A percentile compares a stretch with the other conserved stretches of the same genome.
phyloP scores from a whole-genome alignment of 192 early-diverging fungal genomes.

The Coemansia sp. region DNA sequence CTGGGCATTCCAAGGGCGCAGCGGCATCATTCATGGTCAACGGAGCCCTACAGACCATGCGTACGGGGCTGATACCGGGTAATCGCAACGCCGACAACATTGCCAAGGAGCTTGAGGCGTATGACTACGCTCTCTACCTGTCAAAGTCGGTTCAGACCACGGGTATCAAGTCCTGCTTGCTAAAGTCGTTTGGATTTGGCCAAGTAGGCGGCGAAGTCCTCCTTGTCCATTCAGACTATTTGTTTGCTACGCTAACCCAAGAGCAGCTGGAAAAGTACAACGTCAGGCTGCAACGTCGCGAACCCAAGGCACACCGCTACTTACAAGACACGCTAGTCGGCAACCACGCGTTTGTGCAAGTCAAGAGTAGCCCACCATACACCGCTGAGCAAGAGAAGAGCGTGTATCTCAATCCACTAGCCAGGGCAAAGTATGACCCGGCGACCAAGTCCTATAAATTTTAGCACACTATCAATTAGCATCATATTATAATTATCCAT shows the following conservation, averaged over 20 bases:
- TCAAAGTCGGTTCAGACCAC: conserved; percentile 81
- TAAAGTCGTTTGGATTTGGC: conserved; percentile 92
- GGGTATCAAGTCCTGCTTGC: conserved; percentile 82
- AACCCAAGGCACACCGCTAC: conserved; percentile 83
- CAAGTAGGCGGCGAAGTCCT: conserved; percentile 73
- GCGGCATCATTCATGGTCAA: conserved; percentile 98
- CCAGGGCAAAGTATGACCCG: conserved; percentile 84
- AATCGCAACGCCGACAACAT: conserved; percentile 61
- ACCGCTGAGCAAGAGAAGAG: conserved; percentile 72
- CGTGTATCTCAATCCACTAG: conserved; percentile 87
- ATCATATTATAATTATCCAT: conserved; percentile 56
- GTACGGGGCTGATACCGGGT: conserved; percentile 81
- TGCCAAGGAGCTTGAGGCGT: conserved; percentile 63
- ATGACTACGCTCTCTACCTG: conserved; percentile 78
- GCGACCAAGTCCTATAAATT: conserved; percentile 46
- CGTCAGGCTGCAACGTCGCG: conserved; percentile 65
- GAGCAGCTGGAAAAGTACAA: conserved; percentile 71
- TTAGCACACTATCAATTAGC: conserved; percentile 48
- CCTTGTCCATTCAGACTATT: conserved; percentile 33
- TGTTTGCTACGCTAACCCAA: conserved; percentile 65
- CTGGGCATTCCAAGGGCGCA: conserved; percentile 86
- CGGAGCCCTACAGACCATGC: conserved; percentile 77
- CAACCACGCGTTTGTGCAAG: conserved; percentile 75
- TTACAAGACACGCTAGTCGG: conserved; percentile 87
- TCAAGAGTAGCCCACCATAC: conserved; percentile 88